Evolutionary conservation across 768 basidiomycete genomes (phyloP).

Genomic region (Lactifluus volemus): DNA sequence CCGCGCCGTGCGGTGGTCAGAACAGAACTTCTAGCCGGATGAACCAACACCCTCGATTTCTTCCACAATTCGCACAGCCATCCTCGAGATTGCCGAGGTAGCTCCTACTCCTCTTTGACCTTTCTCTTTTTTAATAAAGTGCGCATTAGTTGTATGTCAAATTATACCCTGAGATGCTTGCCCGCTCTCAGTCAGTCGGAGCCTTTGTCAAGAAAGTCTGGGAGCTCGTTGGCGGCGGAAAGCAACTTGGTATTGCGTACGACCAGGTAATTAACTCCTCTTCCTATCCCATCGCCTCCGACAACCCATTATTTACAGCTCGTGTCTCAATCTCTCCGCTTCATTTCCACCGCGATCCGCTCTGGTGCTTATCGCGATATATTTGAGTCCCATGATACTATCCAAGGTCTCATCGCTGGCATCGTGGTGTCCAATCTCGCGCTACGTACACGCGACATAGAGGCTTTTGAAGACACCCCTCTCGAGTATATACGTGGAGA

Average conservation of each 20-base stretch:
- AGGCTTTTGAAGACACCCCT: constrained; percentile 96
- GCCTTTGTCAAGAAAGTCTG: constrained; percentile 85
- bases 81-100: constrained; percentile 88
- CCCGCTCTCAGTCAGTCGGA: constrained; percentile 52
- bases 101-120: constrained; percentile 12
- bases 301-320: constrained; percentile 38
- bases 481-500: constrained; percentile 68
- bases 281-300: background rate
- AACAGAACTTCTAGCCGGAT: constrained; percentile 45
- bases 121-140: background rate
- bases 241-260: constrained; percentile 59
- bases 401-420: constrained; percentile 75
- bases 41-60: constrained; percentile 77
- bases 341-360: constrained; percentile 89
- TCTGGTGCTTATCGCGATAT: constrained; percentile 73
- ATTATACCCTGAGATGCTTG: constrained; percentile 71
- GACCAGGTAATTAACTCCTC: constrained; percentile 44
- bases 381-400: constrained; percentile 75
- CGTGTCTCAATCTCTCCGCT: constrained; percentile 83
- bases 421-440: constrained; percentile 92
- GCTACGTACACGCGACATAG: constrained; percentile 81
- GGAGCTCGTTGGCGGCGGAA: constrained; percentile 69
- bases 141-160: constrained; percentile 61
- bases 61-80: constrained; percentile 81
- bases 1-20: background rate